Conservation (phyloP, 2,329 filamentous ascomycete species). For the Helotiales sp. region DNA sequence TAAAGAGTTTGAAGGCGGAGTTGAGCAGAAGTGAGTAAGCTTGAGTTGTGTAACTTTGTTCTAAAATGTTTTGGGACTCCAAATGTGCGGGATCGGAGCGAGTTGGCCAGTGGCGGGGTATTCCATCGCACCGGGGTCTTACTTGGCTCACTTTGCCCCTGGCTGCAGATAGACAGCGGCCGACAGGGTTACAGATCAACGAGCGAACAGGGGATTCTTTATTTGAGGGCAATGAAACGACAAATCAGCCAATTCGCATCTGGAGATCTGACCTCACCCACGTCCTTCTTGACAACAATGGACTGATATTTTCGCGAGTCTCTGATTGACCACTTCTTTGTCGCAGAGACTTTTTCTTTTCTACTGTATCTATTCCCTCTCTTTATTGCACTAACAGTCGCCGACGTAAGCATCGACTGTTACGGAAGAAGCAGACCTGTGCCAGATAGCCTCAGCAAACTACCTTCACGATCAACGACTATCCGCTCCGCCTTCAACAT, state of each 20-base stretch:
- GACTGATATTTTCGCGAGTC: slow-evolving; percentile 1
- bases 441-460: neutral
- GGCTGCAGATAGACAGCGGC: slow-evolving; percentile 6
- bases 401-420: neutral
- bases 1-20: neutral
- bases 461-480: neutral
- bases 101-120: neutral
- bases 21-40: neutral
- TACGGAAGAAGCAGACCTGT: neutral
- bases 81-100: slow-evolving; percentile 7
- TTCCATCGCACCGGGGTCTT: neutral
- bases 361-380: neutral
- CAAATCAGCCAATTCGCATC: slow-evolving; percentile 18
- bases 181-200: neutral
- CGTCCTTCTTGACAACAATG: neutral
- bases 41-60: neutral
- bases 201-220: neutral
- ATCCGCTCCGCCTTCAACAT: slow-evolving; percentile 30
- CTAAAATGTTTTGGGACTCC: neutral
- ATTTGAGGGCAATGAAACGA: slow-evolving; percentile 22
- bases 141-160: neutral
- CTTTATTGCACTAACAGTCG: neutral
- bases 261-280: neutral
- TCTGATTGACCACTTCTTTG: slow-evolving; percentile 9
- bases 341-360: slow-evolving; percentile 4